phyloP scores from a whole-genome alignment of 31 red algal genomes.

The Odonthalia washingtoniensis region DNA sequence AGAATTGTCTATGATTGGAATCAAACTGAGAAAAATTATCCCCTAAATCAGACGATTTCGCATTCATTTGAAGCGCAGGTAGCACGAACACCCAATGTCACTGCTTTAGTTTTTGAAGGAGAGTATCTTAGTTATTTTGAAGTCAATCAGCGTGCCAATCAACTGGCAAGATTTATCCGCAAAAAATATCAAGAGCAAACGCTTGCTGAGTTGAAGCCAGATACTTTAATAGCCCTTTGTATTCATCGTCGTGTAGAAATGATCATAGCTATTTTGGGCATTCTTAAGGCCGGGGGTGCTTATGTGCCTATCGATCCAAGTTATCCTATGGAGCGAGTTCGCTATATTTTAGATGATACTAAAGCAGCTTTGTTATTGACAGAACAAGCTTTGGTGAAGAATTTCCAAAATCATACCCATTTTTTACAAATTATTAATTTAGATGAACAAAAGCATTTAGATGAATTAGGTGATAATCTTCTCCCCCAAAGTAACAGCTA shows the following conservation, averaged over 20 bases:
- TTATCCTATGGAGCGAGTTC: conserved; percentile 13
- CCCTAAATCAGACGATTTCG: neutral
- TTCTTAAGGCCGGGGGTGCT: conserved; percentile 36
- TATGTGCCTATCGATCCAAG: conserved; percentile 50
- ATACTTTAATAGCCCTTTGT: conserved; percentile 35
- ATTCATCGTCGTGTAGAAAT: conserved; percentile 22
- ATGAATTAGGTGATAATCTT: no score
- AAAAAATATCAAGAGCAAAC: neutral
- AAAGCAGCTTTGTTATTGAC: conserved; percentile 31
- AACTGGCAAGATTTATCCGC: conserved; percentile 22
- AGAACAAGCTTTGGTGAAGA: neutral
- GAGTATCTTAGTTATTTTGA: conserved; percentile 29
- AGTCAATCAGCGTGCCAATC: conserved; percentile 35
- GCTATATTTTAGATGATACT: conserved; percentile 33
- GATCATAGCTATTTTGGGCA: conserved; percentile 27
- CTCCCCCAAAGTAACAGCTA: no score
- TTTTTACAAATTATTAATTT: conserved; percentile 11
- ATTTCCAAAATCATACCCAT: conserved; percentile 23
- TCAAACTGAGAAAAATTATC: neutral
- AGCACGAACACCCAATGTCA: neutral
- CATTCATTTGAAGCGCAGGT: conserved; percentile 4
- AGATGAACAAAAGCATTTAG: conserved; percentile 1
- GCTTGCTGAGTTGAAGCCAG: neutral
- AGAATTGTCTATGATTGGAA: no score
- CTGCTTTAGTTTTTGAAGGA: conserved; percentile 16